Conservation (phyloP, 208 protist species). For the Phytomonas sp. region DNA sequence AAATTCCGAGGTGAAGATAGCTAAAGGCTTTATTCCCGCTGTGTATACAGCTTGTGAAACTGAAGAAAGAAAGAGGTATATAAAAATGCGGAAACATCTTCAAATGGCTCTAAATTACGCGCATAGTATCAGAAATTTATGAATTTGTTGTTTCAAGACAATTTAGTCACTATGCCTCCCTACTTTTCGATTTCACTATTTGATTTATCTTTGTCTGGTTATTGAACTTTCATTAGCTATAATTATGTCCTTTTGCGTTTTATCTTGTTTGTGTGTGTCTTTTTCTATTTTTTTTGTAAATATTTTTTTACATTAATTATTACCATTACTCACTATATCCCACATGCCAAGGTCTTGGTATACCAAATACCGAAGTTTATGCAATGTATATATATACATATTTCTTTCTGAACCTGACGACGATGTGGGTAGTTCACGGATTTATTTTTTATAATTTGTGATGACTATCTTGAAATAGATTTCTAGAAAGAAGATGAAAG, state of each 20-base stretch:
- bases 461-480: neutral
- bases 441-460: neutral
- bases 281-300: neutral
- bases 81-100: neutral
- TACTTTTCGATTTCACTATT: no score
- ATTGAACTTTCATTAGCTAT: neutral
- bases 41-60: neutral
- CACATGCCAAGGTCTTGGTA: neutral
- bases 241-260: neutral
- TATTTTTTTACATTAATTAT: neutral
- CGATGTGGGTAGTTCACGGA: neutral
- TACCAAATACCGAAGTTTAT: neutral
- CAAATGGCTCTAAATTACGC: neutral
- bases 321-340: neutral
- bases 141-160: neutral
- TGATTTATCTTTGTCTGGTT: neutral
- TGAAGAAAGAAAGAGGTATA: neutral
- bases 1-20: neutral
- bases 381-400: neutral
- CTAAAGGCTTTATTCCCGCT: neutral
- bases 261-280: neutral
- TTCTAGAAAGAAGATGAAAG: neutral
- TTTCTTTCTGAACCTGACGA: neutral
- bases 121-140: neutral
- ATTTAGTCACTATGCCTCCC: no score